phyloP scores from a whole-genome alignment of 2,329 filamentous ascomycete species.

The Metarhizium sp. region DNA sequence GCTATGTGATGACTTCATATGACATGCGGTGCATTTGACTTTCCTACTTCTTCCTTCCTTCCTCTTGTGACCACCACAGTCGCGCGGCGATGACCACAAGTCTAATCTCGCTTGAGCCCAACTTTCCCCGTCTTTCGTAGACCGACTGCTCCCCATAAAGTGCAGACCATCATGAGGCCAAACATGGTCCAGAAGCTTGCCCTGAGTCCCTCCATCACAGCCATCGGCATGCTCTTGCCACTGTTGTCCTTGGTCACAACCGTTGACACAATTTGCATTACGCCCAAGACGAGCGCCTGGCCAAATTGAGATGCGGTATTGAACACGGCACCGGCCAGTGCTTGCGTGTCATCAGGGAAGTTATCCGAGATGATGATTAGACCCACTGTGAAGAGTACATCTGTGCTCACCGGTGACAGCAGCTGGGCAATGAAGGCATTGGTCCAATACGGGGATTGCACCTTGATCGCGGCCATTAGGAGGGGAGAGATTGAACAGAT shows the following conservation, averaged over 20 bases:
- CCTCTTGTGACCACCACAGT: neutral
- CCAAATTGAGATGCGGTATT: slow-evolving; percentile 50
- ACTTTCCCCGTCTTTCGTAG: slow-evolving; percentile 33
- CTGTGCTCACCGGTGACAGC: slow-evolving; percentile 30
- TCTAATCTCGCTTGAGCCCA: slow-evolving; percentile 33
- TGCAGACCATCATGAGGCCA: slow-evolving; percentile 33
- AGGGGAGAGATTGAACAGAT: slow-evolving; percentile 37
- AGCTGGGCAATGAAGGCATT: slow-evolving; percentile 33
- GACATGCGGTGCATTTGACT: too few species aligned
- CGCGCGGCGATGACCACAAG: neutral
- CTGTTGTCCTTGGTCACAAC: slow-evolving; percentile 25
- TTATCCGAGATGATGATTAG: slow-evolving; percentile 43
- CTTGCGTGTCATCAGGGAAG: slow-evolving; percentile 48
- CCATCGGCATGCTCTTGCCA: slow-evolving; percentile 15
- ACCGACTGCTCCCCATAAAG: slow-evolving; percentile 27
- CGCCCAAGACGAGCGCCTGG: slow-evolving; percentile 35
- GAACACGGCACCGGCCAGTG: slow-evolving; percentile 52
- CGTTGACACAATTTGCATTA: slow-evolving; percentile 35
- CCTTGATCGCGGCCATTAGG: slow-evolving; percentile 44
- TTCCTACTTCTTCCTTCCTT: too few species aligned
- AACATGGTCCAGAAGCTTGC: slow-evolving; percentile 43
- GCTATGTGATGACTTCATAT: too few species aligned
- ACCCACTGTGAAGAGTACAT: slow-evolving; percentile 47
- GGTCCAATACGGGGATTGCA: slow-evolving; percentile 41
- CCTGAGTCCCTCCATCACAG: slow-evolving; percentile 37